Conservation (phyloP, 768 basidiomycete species). For the Pisolithus albus region DNA sequence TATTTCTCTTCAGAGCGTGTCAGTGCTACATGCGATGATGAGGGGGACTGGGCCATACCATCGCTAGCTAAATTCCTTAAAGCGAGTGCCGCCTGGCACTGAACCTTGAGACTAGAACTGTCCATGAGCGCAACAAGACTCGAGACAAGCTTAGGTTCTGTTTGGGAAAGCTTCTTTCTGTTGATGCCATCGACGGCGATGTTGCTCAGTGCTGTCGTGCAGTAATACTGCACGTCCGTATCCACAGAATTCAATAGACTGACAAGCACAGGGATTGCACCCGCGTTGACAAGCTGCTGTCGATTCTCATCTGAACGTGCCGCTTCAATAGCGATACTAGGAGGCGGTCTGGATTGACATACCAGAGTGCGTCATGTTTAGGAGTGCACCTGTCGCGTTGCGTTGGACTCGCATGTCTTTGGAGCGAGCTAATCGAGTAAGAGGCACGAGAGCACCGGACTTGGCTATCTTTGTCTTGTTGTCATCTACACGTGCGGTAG, state of each 20-base stretch:
- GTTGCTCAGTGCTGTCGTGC: slow-evolving; percentile 96
- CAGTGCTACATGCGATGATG: neutral
- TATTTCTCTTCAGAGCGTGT: slow-evolving; percentile 72
- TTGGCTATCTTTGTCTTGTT: slow-evolving; percentile 99
- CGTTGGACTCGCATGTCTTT: slow-evolving; percentile 99
- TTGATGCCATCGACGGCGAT: slow-evolving; percentile 97
- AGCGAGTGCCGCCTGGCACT: slow-evolving; percentile 96
- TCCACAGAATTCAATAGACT: slow-evolving; percentile 90
- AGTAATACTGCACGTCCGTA: slow-evolving; percentile 99
- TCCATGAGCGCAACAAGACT: slow-evolving; percentile 96
- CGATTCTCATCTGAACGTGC: slow-evolving; percentile 80
- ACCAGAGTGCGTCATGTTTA: slow-evolving; percentile 99
- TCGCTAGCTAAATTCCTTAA: slow-evolving; percentile 96
- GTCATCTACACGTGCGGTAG: slow-evolving; percentile 56
- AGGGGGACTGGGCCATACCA: slow-evolving; percentile 43
- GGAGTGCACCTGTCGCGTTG: slow-evolving; percentile 93
- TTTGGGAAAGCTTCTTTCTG: slow-evolving; percentile 89
- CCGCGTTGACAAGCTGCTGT: slow-evolving; percentile 96
- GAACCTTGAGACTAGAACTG: slow-evolving; percentile 93
- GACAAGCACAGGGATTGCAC: slow-evolving; percentile 96
- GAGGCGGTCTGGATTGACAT: slow-evolving; percentile 13
- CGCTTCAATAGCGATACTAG: slow-evolving; percentile 4
- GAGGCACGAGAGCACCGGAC: slow-evolving; percentile 95
- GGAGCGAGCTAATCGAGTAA: slow-evolving; percentile 91
- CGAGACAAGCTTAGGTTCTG: slow-evolving; percentile 89